A percentile compares a stretch with the other conserved stretches of the same genome.
These are phyloP conservation scores for Dissophora ornata DNA, from an alignment of 192 early-diverging fungal genomes.

Conservation along the genomic window DNA sequence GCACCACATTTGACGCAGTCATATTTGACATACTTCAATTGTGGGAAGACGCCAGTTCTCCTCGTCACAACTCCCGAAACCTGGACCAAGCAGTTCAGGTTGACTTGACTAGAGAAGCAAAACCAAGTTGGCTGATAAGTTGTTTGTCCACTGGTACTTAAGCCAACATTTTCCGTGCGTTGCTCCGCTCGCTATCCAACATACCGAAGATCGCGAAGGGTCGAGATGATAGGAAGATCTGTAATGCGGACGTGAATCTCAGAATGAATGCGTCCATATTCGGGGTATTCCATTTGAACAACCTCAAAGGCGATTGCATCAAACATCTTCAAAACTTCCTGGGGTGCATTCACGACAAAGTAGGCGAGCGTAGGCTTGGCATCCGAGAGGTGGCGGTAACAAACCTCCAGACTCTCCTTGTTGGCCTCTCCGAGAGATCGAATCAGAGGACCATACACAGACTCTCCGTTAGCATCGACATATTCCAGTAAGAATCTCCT, in stretches of 20 bases:
- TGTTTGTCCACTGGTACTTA: too few relatives aligned
- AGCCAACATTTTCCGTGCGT: too few relatives aligned
- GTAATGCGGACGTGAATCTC: slow-evolving; percentile 96
- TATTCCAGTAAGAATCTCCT: slow-evolving; percentile 88
- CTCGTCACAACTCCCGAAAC: slow-evolving; percentile 93
- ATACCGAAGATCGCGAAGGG: slow-evolving; percentile 84
- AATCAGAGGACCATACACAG: slow-evolving; percentile 94
- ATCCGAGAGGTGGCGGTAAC: slow-evolving; percentile 82
- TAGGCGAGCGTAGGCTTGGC: slow-evolving; percentile 89
- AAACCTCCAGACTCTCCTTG: slow-evolving; percentile 86
- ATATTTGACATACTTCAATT: slow-evolving; percentile 96
- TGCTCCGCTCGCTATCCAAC: neutral
- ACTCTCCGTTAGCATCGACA: slow-evolving; percentile 86
- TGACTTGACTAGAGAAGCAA: slow-evolving; percentile 69
- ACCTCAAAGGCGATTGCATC: slow-evolving; percentile 95
- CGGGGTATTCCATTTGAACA: slow-evolving; percentile 85
- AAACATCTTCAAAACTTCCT: slow-evolving; percentile 90
- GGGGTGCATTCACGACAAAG: slow-evolving; percentile 89
- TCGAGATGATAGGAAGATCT: slow-evolving; percentile 85
- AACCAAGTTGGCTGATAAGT: neutral
- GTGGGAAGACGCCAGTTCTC: slow-evolving; percentile 95
- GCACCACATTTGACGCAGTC: slow-evolving; percentile 94
- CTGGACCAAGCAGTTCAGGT: slow-evolving; percentile 92
- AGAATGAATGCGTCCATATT: slow-evolving; percentile 90
- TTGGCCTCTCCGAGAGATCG: slow-evolving; percentile 85